phyloP scores from a whole-genome alignment of 345 rosid genomes.

The Linum lewisii region DNA sequence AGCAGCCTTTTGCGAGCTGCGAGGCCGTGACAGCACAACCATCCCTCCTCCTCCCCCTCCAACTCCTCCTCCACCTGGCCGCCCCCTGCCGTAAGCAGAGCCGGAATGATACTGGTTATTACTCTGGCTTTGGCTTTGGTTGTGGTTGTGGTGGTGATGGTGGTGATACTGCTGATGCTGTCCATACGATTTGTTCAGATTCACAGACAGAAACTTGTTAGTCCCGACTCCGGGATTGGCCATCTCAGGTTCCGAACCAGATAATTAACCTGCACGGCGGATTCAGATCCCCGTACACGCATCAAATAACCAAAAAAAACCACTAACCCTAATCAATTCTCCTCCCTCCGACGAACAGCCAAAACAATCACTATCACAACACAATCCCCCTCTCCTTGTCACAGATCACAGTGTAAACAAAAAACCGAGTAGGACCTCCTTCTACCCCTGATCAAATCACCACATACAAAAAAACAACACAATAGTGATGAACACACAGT shows the following conservation, averaged over 20 bases:
- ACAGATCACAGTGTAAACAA: background rate
- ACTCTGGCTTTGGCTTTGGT: too few relatives aligned
- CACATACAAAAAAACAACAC: background rate
- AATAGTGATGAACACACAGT: background rate
- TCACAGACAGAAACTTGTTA: constrained; percentile 63
- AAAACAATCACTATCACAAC: too few relatives aligned
- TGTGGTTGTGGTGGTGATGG: constrained; percentile 26
- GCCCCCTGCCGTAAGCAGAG: constrained; percentile 30
- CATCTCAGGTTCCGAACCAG: constrained; percentile 51
- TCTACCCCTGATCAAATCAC: constrained; percentile 1
- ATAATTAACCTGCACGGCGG: constrained; percentile 20
- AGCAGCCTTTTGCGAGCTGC: constrained; percentile 78
- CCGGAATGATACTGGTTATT: constrained; percentile 24
- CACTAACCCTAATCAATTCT: constrained; percentile 7
- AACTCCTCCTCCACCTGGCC: constrained; percentile 31
- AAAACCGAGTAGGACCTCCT: background rate
- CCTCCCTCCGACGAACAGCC: background rate
- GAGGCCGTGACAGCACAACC: constrained; percentile 87
- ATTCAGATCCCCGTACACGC: constrained; percentile 60
- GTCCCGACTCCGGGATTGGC: constrained; percentile 81
- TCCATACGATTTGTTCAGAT: constrained; percentile 88
- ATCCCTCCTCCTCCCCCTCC: constrained; percentile 65
- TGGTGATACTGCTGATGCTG: constrained; percentile 39
- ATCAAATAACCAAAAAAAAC: constrained; percentile 30
- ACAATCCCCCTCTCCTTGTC: background rate